Conservation (phyloP, 2,329 filamentous ascomycete species). For the Clonostachys rhizophaga region DNA sequence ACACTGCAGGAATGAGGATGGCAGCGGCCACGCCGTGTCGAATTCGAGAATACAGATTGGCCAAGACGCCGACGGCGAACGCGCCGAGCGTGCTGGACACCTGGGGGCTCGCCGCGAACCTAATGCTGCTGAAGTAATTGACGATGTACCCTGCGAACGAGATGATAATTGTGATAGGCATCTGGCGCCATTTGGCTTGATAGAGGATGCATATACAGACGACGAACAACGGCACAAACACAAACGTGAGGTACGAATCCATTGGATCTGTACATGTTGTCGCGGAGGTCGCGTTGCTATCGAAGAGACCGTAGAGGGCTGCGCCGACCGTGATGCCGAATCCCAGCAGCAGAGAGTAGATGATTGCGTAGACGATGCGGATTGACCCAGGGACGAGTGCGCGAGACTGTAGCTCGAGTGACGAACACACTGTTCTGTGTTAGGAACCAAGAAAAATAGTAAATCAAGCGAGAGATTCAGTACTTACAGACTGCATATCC, state of each 20-base stretch:
- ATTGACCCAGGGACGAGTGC: slow-evolving; percentile 68
- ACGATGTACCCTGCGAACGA: slow-evolving; percentile 70
- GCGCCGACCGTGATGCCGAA: slow-evolving; percentile 69
- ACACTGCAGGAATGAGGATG: slow-evolving; percentile 41
- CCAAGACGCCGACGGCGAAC: slow-evolving; percentile 69
- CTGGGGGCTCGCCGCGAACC: slow-evolving; percentile 66
- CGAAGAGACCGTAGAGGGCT: slow-evolving; percentile 57
- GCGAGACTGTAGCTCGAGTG: slow-evolving; percentile 63
- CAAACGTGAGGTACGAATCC: slow-evolving; percentile 45
- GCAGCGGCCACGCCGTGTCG: slow-evolving; percentile 45
- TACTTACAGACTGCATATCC: slow-evolving; percentile 55
- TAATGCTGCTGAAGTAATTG: slow-evolving; percentile 66
- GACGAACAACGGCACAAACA: slow-evolving; percentile 71
- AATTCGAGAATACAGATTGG: slow-evolving; percentile 69
- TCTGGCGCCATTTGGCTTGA: slow-evolving; percentile 77
- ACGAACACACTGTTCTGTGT: slow-evolving; percentile 28
- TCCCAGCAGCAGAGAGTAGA: slow-evolving; percentile 68
- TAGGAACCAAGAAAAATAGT: slow-evolving; percentile 5
- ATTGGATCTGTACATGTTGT: slow-evolving; percentile 38
- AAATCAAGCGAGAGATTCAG: no score
- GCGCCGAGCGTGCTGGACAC: slow-evolving; percentile 75
- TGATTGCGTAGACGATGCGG: slow-evolving; percentile 70
- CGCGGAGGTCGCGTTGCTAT: slow-evolving; percentile 42
- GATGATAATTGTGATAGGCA: slow-evolving; percentile 72
- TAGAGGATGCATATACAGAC: slow-evolving; percentile 72